These are phyloP conservation scores for Cystofilobasidium macerans DNA, from an alignment of 768 basidiomycete species.

Conservation along the genomic window DNA sequence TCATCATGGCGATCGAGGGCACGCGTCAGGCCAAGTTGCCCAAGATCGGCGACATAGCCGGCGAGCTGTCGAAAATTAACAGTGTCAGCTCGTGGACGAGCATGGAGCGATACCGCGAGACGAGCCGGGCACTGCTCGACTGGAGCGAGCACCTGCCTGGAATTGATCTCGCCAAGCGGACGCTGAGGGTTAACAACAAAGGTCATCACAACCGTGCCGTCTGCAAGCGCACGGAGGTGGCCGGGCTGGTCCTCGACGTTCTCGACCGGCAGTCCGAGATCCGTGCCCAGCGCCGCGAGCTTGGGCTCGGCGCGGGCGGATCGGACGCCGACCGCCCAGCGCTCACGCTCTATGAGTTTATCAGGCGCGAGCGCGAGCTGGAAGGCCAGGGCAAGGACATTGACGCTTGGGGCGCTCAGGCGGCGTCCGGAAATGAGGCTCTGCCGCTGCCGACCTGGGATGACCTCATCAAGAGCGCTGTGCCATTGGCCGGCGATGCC, in stretches of 20 bases:
- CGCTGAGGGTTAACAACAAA: not conserved
- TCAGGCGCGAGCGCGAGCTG: not conserved
- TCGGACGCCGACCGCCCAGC: not conserved
- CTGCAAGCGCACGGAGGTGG: constrained; percentile 18
- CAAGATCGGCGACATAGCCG: constrained; percentile 13
- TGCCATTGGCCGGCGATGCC: not conserved
- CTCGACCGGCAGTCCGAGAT: constrained; percentile 8
- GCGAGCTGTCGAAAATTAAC: constrained; percentile 13
- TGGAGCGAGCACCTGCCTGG: constrained; percentile 22
- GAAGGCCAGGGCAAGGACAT: not conserved
- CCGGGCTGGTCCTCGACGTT: constrained; percentile 9
- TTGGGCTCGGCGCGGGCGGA: constrained; percentile 10
- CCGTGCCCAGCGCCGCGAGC: constrained; percentile 6
- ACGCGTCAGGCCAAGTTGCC: constrained; percentile 6
- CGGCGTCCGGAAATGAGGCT: constrained; percentile 1
- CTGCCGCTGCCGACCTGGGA: constrained; percentile 11
- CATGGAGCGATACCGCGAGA: constrained; percentile 25
- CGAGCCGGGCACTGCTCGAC: constrained; percentile 12
- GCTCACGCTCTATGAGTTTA: not conserved
- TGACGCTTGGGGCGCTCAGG: constrained; percentile 2
- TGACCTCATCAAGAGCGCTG: constrained; percentile 10
- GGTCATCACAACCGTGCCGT: not conserved
- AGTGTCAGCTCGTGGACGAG: constrained; percentile 17
- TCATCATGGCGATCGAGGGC: constrained; percentile 22
- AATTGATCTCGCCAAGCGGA: constrained; percentile 6